Conservation (phyloP, 345 rosid species). For the Kernera saxatilis region DNA sequence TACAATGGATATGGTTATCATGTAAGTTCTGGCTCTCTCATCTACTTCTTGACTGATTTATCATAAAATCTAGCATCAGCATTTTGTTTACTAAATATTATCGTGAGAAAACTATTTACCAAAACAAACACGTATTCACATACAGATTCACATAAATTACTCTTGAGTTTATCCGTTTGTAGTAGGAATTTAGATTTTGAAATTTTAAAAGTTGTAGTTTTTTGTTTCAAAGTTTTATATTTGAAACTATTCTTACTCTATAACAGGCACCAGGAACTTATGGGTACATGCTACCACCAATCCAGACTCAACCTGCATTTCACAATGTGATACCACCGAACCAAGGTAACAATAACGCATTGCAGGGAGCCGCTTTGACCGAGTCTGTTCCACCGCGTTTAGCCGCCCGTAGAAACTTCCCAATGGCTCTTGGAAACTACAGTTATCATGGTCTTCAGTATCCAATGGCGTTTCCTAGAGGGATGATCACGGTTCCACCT, state of each 20-base stretch:
- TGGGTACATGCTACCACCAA: conserved; percentile 81
- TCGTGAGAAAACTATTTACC: too few relatives aligned
- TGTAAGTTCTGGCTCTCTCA: conserved; percentile 35
- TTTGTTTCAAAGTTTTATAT: not conserved
- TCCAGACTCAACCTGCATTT: conserved; percentile 71
- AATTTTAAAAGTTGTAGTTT: not conserved
- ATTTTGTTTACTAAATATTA: too few relatives aligned
- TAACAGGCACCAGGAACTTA: conserved; percentile 79
- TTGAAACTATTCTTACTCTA: not conserved
- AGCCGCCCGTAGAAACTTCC: conserved; percentile 60
- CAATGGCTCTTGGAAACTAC: conserved; percentile 61
- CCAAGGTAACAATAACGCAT: conserved; percentile 42
- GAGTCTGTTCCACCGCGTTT: conserved; percentile 54
- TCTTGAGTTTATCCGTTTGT: not conserved
- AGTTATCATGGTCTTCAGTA: conserved; percentile 69
- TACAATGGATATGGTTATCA: conserved; percentile 92
- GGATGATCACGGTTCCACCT: conserved; percentile 49
- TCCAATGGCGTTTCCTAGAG: conserved; percentile 73
- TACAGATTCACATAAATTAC: not conserved
- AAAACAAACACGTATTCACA: too few relatives aligned
- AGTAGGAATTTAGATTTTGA: not conserved
- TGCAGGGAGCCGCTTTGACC: conserved; percentile 39
- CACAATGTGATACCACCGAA: conserved; percentile 64
- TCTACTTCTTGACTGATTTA: not conserved
- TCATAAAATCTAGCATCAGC: too few relatives aligned